Evolutionary conservation across 1,284 basidiomycete species (phyloP), one percentile per base, ranked within the genome.

Genomic region (Trichosporon asahii): DNA sequence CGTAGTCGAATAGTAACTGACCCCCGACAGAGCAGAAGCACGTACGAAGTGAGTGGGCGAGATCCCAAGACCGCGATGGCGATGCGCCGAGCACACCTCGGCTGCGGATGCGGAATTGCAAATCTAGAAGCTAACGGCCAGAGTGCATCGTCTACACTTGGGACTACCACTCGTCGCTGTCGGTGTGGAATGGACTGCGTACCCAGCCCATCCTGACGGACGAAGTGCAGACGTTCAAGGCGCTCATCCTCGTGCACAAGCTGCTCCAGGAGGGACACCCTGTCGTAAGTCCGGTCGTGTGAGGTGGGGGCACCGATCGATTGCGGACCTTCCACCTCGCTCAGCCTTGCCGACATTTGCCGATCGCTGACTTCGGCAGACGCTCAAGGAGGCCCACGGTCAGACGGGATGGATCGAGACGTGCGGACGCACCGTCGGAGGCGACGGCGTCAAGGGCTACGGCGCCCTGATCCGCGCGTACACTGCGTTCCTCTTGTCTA

Each of bases 141-240:
- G 95, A 96, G 86, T 94, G 92, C 77, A 96, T 98, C 80, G 93
- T 98, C 37, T 98, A 95, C 84, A 97, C 95, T 15, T 97, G 95
- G 95, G 95, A 98, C 83, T 97, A 97, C 80, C 94, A 96, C 80
- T 92, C 93, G n/a, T 96, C 94, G 46, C 90, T 93, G 77, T 95
- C 94, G 7, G 95, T 98, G 79, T 98, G 95, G 95, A 94, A 92
- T 76, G 94, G 93, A 29, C 87, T 98, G 15, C 88, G 95, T 61
- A 95, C 97, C 3, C 94, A 96, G 77, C 95, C 95, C 44, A 96
- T 98, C 76, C 85, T 98, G 27, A 89, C 94, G 3, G 95, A 98
- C 82, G 95, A 98, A 85, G 89, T 97, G 0, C 94, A 96, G 84
- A 95, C 95, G 0, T 98, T 97, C 88, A 98, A 98, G 84, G 92